A percentile compares a stretch with the other conserved stretches of the same genome.
These are phyloP conservation scores for Akebia trifoliata DNA, from an alignment of 164 flowering plant genomes.

Conservation along the genomic window DNA sequence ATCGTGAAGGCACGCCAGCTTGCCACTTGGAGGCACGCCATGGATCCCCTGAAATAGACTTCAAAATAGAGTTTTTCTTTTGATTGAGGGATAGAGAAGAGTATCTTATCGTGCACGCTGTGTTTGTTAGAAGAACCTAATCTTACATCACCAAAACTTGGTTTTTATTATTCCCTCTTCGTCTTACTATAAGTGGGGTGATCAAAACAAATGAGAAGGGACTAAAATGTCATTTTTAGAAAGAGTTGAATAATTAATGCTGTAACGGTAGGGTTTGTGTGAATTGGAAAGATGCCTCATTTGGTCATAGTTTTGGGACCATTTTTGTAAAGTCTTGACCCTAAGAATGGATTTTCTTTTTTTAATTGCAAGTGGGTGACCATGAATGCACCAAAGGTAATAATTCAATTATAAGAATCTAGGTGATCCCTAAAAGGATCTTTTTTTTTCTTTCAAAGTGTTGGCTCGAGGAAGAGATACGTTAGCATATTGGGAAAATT, in stretches of 20 bases:
- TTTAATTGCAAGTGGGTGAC: background rate
- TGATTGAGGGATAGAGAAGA: constrained; percentile 5
- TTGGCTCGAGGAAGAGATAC: too few relatives aligned
- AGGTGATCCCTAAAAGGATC: too few relatives aligned
- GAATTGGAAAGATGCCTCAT: background rate
- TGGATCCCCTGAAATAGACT: constrained; percentile 5
- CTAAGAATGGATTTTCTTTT: background rate
- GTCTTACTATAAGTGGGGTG: constrained; percentile 1
- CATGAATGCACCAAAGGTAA: too few relatives aligned
- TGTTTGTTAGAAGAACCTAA: constrained; percentile 10
- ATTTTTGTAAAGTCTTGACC: background rate
- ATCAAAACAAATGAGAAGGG: background rate
- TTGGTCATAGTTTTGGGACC: background rate
- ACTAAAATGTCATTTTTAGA: background rate
- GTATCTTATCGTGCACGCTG: constrained; percentile 27
- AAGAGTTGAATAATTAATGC: too few relatives aligned
- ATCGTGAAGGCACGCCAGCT: constrained; percentile 23
- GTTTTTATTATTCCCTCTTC: background rate
- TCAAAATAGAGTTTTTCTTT: background rate
- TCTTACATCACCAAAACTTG: constrained; percentile 14
- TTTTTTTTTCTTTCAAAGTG: too few relatives aligned
- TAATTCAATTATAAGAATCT: too few relatives aligned
- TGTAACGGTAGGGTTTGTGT: background rate
- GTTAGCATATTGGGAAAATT: too few relatives aligned
- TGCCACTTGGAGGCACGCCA: constrained; percentile 41